Conservation (phyloP, 306 rosid species). For the Sophora flavescens region DNA sequence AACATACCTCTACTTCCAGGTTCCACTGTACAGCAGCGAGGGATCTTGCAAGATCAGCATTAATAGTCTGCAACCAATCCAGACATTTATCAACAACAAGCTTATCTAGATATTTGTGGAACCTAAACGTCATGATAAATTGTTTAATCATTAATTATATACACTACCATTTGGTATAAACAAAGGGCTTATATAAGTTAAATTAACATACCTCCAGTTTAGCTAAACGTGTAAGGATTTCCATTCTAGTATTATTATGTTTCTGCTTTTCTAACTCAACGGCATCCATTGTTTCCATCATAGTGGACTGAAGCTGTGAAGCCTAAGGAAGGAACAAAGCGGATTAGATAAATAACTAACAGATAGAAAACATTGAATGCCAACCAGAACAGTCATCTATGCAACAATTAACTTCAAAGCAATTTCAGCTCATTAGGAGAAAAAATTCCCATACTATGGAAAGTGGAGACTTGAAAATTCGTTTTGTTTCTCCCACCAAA, state of each 20-base stretch:
- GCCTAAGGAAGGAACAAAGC: slow-evolving; percentile 64
- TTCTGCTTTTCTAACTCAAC: slow-evolving; percentile 95
- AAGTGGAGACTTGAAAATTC: background rate
- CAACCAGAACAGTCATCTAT: slow-evolving; percentile 23
- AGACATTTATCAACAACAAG: slow-evolving; percentile 53
- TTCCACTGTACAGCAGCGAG: slow-evolving; percentile 88
- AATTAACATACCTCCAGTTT: slow-evolving; percentile 77
- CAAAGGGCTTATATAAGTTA: slow-evolving; percentile 32
- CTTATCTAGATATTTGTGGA: slow-evolving; percentile 37
- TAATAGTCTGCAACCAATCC: slow-evolving; percentile 76
- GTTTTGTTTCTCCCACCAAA: slow-evolving; percentile 16
- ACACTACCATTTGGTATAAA: slow-evolving; percentile 8
- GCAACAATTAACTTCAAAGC: background rate
- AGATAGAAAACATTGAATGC: slow-evolving; percentile 12
- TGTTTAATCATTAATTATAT: slow-evolving; percentile 21
- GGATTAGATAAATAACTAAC: slow-evolving; percentile 31
- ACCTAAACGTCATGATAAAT: slow-evolving; percentile 37
- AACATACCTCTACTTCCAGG: slow-evolving; percentile 88
- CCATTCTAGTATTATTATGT: slow-evolving; percentile 94
- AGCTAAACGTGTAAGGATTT: slow-evolving; percentile 75
- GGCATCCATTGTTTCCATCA: slow-evolving; percentile 98
- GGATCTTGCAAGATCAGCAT: slow-evolving; percentile 95
- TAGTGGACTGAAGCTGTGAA: slow-evolving; percentile 81
- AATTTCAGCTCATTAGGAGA: slow-evolving; percentile 28
- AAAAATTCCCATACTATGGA: background rate